A percentile compares a stretch with the other conserved stretches of the same genome.
Conservation (phyloP, 2,329 filamentous ascomycete species). For the Aplosporella prunicola region DNA sequence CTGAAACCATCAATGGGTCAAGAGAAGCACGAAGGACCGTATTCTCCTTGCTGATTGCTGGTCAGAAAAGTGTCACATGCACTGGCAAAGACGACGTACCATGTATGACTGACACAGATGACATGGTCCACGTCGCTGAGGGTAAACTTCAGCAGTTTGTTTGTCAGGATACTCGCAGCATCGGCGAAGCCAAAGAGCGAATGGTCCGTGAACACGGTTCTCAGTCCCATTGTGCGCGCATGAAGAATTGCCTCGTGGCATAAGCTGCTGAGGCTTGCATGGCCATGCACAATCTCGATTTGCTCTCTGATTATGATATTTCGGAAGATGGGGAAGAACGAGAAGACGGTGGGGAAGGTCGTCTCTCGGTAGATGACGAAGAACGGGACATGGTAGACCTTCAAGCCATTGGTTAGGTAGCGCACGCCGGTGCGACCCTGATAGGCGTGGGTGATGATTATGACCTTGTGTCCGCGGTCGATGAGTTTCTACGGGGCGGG, state of each 20-base stretch:
- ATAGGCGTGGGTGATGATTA: slow-evolving; percentile 94
- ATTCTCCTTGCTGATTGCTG: slow-evolving; percentile 74
- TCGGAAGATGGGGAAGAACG: slow-evolving; percentile 94
- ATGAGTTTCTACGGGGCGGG: slow-evolving; percentile 65
- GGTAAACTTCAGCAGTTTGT: slow-evolving; percentile 93
- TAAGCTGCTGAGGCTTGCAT: slow-evolving; percentile 83
- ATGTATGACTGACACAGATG: slow-evolving; percentile 96
- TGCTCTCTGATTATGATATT: slow-evolving; percentile 91
- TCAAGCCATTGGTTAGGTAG: slow-evolving; percentile 94
- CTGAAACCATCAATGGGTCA: slow-evolving; percentile 93
- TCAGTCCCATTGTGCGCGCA: slow-evolving; percentile 87
- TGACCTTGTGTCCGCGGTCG: slow-evolving; percentile 94
- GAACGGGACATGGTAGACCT: slow-evolving; percentile 96
- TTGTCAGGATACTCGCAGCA: slow-evolving; percentile 88
- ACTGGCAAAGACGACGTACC: slow-evolving; percentile 43
- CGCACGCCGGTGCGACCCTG: slow-evolving; percentile 82
- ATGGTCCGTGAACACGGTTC: slow-evolving; percentile 95
- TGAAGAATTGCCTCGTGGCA: slow-evolving; percentile 94
- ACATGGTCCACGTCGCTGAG: slow-evolving; percentile 96
- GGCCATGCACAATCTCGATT: slow-evolving; percentile 97
- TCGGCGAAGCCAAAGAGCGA: slow-evolving; percentile 97
- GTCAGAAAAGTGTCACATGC: not conserved
- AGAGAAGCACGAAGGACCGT: slow-evolving; percentile 89
- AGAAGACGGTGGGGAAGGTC: slow-evolving; percentile 94
- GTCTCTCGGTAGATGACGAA: slow-evolving; percentile 89